Evolutionary conservation across 306 rosid genomes (phyloP), one percentile per base, ranked within the genome.

Genomic region (Ziziphus jujuba): DNA sequence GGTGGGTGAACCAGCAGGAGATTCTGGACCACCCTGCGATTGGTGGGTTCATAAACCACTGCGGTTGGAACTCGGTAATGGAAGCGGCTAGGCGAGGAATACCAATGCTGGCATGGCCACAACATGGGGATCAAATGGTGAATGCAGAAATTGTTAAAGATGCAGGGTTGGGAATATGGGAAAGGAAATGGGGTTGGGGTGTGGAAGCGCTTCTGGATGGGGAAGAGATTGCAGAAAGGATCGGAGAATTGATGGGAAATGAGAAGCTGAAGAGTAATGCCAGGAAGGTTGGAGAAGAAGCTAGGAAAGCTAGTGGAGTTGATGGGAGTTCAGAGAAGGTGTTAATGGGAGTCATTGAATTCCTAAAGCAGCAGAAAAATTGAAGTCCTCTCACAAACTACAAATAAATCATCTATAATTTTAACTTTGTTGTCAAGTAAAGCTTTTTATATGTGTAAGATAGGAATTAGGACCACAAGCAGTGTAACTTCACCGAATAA

Each of bases 61-160:
- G 77, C 33, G 77, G 77, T 14, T 72, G 77, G 77, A 72, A 72
- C 69, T 72, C 77, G 2, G 65, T 64, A 2, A 63, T 56, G 50
- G 77, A 72, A 47, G 77, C 77, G 0, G 77, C 77, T 6, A 2
- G 59, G 31, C 47, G 21, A 4, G 77, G 77, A n/a, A 1, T 72
- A 2, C 77, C 71, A 2, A 16, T 72, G 77, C 58, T 72, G 65
- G 77, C 71, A 0, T 56, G 71, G 77, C 77, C 77, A 2, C 76
- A 72, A 16, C 76, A 72, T 9, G 71, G 76, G 7, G 76, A 72
- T 63, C 71, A 72, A 14, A 56, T 23, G 0, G 49, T 56, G 59
- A 72, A 72, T 23, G 76, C 76, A 8, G 71, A 72, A 43, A 15
- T 72, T 56, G 43, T 72, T 59, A 70, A 63, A 33, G 63, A 47